These are phyloP conservation scores for Raddia guianensis DNA, from an alignment of 176 grass and related monocot genomes.

Conservation along the genomic window DNA sequence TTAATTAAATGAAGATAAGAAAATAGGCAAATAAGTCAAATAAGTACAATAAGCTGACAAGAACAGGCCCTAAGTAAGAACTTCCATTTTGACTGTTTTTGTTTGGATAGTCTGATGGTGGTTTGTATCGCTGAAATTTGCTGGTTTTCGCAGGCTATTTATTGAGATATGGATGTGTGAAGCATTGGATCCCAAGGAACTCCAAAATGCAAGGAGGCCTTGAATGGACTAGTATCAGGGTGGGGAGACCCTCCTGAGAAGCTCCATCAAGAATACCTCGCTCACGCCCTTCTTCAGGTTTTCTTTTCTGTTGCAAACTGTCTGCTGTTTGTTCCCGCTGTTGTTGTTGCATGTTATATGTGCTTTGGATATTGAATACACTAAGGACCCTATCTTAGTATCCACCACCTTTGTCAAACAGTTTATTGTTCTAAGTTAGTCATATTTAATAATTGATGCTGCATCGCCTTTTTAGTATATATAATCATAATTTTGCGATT, in stretches of 20 bases:
- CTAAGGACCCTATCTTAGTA: not conserved
- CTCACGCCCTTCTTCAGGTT: constrained; percentile 66
- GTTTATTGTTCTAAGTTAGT: not conserved
- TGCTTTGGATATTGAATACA: not conserved
- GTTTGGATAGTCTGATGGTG: not conserved
- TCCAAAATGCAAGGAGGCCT: constrained; percentile 93
- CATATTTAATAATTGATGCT: not conserved
- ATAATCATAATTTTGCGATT: not conserved
- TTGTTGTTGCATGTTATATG: not conserved
- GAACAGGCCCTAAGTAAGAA: not conserved
- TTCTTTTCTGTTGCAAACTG: constrained; percentile 20
- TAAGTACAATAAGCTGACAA: no score
- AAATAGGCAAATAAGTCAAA: no score
- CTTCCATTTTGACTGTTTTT: not conserved
- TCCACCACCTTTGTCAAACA: not conserved
- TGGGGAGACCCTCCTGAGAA: constrained; percentile 97
- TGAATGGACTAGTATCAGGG: constrained; percentile 97
- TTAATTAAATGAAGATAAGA: no score
- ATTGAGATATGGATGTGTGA: constrained; percentile 58
- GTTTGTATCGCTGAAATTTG: not conserved
- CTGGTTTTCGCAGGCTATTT: constrained; percentile 52
- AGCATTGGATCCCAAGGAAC: constrained; percentile 99
- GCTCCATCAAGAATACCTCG: constrained; percentile 84
- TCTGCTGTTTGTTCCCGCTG: not conserved
- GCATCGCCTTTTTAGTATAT: not conserved